Conservation (phyloP, 192 early-diverging fungal genomes). For the Coemansia sp. region DNA sequence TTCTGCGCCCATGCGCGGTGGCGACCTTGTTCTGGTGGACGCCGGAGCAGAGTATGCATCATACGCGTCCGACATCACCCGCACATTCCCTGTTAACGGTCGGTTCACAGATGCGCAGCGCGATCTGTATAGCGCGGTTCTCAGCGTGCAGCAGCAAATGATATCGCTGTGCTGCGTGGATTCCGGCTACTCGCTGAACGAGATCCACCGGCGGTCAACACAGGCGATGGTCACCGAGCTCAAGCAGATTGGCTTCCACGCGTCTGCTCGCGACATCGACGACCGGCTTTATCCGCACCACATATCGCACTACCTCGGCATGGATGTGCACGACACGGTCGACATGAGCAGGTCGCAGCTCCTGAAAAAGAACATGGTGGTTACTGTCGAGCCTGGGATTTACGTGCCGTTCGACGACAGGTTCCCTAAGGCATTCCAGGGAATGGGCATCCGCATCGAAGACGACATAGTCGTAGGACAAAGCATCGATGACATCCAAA, state of each 20-base stretch:
- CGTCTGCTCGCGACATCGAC: slow-evolving; percentile 72
- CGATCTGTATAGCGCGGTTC: slow-evolving; percentile 80
- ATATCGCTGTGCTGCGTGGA: slow-evolving; percentile 64
- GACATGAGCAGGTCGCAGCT: slow-evolving; percentile 69
- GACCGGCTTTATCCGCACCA: slow-evolving; percentile 88
- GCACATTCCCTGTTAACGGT: slow-evolving; percentile 91
- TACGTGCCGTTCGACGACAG: slow-evolving; percentile 78
- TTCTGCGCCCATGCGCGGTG: slow-evolving; percentile 60
- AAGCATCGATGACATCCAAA: slow-evolving; percentile 61
- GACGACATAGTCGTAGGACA: slow-evolving; percentile 88
- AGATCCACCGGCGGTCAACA: slow-evolving; percentile 77
- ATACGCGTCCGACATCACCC: slow-evolving; percentile 91
- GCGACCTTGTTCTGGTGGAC: slow-evolving; percentile 87
- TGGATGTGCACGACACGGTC: slow-evolving; percentile 92
- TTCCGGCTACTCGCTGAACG: slow-evolving; percentile 66
- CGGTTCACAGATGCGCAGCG: slow-evolving; percentile 77
- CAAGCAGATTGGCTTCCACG: slow-evolving; percentile 66
- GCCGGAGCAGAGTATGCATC: slow-evolving; percentile 85
- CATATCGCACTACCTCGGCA: slow-evolving; percentile 89
- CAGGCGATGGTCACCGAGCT: slow-evolving; percentile 70
- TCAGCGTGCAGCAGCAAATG: slow-evolving; percentile 81
- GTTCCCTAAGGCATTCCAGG: slow-evolving; percentile 80
- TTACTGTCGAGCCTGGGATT: slow-evolving; percentile 94
- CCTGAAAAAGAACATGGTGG: slow-evolving; percentile 79
- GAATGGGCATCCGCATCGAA: slow-evolving; percentile 93